Conservation (phyloP, 169 alveolate species). For the Plasmodium vivax region DNA sequence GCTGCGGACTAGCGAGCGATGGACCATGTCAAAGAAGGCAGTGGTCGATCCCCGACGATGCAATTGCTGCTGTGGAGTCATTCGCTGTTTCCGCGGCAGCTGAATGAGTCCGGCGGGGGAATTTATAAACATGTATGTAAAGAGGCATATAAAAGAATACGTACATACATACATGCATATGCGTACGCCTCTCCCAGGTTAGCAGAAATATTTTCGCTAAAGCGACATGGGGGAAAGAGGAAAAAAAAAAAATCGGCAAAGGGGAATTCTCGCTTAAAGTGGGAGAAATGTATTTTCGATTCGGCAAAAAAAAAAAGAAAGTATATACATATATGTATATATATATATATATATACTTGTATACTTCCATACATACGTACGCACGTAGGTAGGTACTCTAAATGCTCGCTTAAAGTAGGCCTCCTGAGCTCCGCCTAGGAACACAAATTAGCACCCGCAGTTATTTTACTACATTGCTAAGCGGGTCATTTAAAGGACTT, state of each 20-base stretch:
- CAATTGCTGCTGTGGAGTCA: too few species aligned
- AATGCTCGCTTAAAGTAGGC: neutral
- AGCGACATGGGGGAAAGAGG: too few species aligned
- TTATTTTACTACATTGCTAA: neutral
- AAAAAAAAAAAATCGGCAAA: neutral
- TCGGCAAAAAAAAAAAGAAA: neutral
- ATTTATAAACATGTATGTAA: neutral
- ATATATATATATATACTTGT: too few species aligned
- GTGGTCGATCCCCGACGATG: too few species aligned
- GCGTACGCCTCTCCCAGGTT: neutral
- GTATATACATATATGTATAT: too few species aligned
- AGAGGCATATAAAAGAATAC: neutral
- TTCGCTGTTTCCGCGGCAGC: too few species aligned
- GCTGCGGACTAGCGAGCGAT: too few species aligned
- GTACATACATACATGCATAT: too few species aligned
- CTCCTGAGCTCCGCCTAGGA: neutral
- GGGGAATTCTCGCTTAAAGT: neutral
- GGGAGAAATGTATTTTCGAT: neutral
- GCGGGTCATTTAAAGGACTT: neutral
- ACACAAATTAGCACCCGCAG: neutral
- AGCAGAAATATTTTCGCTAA: too few species aligned
- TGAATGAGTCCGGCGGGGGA: neutral
- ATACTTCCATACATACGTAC: too few species aligned
- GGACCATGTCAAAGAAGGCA: too few species aligned
- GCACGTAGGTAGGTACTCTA: too few species aligned